phyloP scores from a whole-genome alignment of 306 rosid species.

The Bauhinia variegata region DNA sequence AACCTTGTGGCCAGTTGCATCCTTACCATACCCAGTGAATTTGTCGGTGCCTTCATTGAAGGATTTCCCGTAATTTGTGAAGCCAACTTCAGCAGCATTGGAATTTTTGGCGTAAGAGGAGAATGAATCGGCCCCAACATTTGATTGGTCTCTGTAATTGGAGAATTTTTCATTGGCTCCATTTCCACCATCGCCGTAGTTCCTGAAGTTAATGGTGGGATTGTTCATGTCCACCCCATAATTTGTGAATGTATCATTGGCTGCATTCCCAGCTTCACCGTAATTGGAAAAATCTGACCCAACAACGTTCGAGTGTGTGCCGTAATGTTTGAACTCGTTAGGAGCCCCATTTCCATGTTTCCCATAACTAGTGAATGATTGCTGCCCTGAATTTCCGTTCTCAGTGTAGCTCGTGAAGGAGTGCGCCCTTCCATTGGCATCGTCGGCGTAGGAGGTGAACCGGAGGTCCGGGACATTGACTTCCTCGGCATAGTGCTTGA shows the following conservation, averaged over 20 bases:
- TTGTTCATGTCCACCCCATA: slow-evolving; percentile 72
- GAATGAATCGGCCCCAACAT: slow-evolving; percentile 85
- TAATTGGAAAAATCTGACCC: slow-evolving; percentile 73
- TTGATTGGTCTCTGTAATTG: slow-evolving; percentile 74
- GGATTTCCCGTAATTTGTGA: slow-evolving; percentile 79
- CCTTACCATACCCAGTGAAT: slow-evolving; percentile 69
- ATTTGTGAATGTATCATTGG: slow-evolving; percentile 56
- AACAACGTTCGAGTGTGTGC: slow-evolving; percentile 63
- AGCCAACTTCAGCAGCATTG: slow-evolving; percentile 58
- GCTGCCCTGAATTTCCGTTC: slow-evolving; percentile 80
- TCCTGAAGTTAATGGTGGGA: slow-evolving; percentile 68
- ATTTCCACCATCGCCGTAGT: slow-evolving; percentile 76
- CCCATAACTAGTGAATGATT: slow-evolving; percentile 65
- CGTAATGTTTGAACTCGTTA: slow-evolving; percentile 61
- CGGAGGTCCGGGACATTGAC: slow-evolving; percentile 73
- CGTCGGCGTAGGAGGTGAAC: slow-evolving; percentile 76
- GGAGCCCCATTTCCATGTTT: slow-evolving; percentile 75
- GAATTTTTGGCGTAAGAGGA: slow-evolving; percentile 67
- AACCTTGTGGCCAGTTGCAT: slow-evolving; percentile 38
- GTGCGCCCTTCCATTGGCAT: slow-evolving; percentile 68
- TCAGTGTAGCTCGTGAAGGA: slow-evolving; percentile 67
- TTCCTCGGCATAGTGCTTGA: slow-evolving; percentile 55
- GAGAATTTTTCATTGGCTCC: slow-evolving; percentile 64
- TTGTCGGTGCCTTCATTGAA: slow-evolving; percentile 81
- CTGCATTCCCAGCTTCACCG: slow-evolving; percentile 54